These are phyloP conservation scores for Talaromyces borbonicus DNA, from an alignment of 495 filamentous ascomycete species.

Conservation along the genomic window DNA sequence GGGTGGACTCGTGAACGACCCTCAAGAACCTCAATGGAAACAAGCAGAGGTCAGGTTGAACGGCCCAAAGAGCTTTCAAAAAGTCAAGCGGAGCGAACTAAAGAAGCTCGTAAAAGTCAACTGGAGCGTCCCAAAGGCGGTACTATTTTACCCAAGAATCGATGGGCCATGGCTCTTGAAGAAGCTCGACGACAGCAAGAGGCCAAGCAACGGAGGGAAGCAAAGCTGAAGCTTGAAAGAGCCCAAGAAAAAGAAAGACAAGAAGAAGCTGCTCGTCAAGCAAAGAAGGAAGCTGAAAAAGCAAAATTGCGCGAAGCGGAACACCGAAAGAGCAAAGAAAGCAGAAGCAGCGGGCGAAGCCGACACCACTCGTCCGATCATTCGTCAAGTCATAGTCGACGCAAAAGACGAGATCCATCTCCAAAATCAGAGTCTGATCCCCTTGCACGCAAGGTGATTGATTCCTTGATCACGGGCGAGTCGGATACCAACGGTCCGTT, in stretches of 20 bases:
- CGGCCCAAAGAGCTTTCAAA: constrained; percentile 6
- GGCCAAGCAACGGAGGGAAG: constrained; percentile 20
- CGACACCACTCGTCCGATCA: constrained; percentile 22
- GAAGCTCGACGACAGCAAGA: constrained; percentile 31
- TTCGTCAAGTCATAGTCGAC: constrained; percentile 13
- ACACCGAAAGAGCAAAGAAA: constrained; percentile 7
- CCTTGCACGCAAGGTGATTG: constrained; percentile 25
- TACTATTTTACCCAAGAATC: constrained; percentile 22
- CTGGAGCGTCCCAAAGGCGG: constrained; percentile 27
- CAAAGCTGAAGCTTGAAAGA: constrained; percentile 11
- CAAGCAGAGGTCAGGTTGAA: constrained; percentile 2
- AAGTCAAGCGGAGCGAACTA: background rate
- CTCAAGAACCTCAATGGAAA: constrained; percentile 9
- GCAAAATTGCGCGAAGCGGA: constrained; percentile 11
- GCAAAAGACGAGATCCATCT: constrained; percentile 13
- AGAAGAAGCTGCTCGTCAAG: constrained; percentile 8
- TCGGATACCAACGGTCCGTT: constrained; percentile 26
- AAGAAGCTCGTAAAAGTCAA: constrained; percentile 7
- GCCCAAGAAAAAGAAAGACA: constrained; percentile 8
- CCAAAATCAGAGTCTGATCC: constrained; percentile 16
- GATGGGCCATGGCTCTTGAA: constrained; percentile 32
- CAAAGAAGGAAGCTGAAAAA: constrained; percentile 10
- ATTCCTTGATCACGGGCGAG: constrained; percentile 31
- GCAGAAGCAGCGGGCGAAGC: constrained; percentile 10
- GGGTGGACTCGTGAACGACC: constrained; percentile 12